Evolutionary conservation across 495 filamentous ascomycete species (phyloP), one percentile per base, ranked within the genome.

Genomic region (Aspergillus conjunctus): DNA sequence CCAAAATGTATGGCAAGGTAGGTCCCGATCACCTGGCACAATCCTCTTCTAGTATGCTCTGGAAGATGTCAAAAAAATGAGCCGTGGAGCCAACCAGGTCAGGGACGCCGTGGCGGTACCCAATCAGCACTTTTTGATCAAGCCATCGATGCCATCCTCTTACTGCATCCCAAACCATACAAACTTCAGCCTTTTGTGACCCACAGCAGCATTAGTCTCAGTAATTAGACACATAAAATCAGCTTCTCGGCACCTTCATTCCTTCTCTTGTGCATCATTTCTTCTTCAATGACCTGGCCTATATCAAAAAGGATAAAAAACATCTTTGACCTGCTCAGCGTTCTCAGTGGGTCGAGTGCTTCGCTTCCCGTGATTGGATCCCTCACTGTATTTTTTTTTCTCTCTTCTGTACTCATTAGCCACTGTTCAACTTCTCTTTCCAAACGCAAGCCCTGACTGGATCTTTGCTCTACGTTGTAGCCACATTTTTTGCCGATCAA

Each of bases 61-160:
- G n/a, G 31, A 56, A 57, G 46, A 49, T 59, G 56, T 59, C 61
- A 59, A 55, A 58, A 26, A 46, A 21, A 20, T 17, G 54, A 39
- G 17, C 60, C 46, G 54, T 58, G 60, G 60, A 63, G 31, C 60
- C 46, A 41, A 52, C 54, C 48, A 43, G 21, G 54, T 11, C 54
- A 56, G 59, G 52, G 43, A 51, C 46, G 5, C 22, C 12, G 30
- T 26, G 4, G 51, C 32, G 39, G 41, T 54, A 49, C 41, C 60
- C 60, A 63, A 63, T 58, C 55, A 63, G 18, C 26, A 26, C n/a
- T 18, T 26, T 12, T 22, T 11, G 31, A 30, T 26, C 37, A 46
- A 58, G 60, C 54, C 60, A 59, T 63, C 54, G 37, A 55, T 59
- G 46, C 59, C 54, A 54, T 54, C 59, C 64, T 33, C 59, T 54